Evolutionary conservation across 352 stramenopile genomes (phyloP), one percentile per base, ranked within the genome.

Genomic region (Paralagenidium karlingii): DNA sequence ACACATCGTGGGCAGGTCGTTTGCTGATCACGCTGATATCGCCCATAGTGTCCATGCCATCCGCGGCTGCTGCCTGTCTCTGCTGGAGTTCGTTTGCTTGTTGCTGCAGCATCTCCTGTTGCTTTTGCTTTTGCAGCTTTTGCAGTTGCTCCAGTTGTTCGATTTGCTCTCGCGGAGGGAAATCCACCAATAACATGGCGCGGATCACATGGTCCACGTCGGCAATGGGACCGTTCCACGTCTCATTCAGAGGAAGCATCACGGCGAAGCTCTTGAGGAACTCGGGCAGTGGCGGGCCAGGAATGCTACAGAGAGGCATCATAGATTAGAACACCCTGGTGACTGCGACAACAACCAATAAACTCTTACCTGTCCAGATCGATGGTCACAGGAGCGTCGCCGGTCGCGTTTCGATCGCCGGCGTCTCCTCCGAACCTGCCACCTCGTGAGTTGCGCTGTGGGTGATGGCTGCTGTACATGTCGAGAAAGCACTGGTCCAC

Each of bases 201-300:
- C 76, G 75, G 55, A 76, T 87, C 32, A 92, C 81, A 43, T 89
- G 77, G 42, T 92, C 78, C 1, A 86, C 75, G 32, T 92, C 78
- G 10, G 78, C 78, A 33, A 92, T 82, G 13, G 78, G 78, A 12
- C 78, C 78, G 37, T 92, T 89, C 78, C 78, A 92, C n/a, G 75
- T 66, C 25, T 87, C 40, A 34, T 75, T 70, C 16, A 92, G 51
- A 13, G 78, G 78, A 34, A 92, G 43, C 71, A 89, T 82, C 19
- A 53, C 45, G 8, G 78, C 78, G 55, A 89, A 92, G 29, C 82
- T 68, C 41, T 88, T 87, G 25, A 92, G 50, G 41, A 88, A 92
- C 25, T 88, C 68, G n/a, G 78, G 78, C 13, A 92, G 34, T 6
- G 78, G 74, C 27, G 78, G 75, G 29, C 76, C 76, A 11, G 74